These are phyloP conservation scores for Xylaria hypoxylon DNA, from an alignment of 2,329 filamentous ascomycete species.

Conservation along the genomic window DNA sequence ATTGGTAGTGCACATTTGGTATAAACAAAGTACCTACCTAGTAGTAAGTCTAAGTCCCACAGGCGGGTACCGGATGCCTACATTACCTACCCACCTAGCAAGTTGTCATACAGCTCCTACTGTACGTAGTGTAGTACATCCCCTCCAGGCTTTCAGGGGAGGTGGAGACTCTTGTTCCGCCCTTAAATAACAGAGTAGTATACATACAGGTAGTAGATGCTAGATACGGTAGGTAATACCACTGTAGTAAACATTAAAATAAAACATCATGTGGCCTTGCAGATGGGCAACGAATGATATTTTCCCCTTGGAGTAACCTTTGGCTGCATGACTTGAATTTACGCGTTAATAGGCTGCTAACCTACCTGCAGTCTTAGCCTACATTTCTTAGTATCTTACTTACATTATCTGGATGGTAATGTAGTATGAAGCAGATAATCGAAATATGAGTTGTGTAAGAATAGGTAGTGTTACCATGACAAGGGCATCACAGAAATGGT, in stretches of 20 bases:
- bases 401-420: neutral
- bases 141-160: conserved; percentile 31
- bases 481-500: conserved; percentile 12
- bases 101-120: neutral
- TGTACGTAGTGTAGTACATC: neutral
- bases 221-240: conserved; percentile 25
- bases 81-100: neutral
- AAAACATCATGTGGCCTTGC: conserved; percentile 21
- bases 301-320: conserved; percentile 1
- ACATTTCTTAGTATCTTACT: neutral
- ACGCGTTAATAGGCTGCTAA: conserved; percentile 5
- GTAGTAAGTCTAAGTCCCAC: too few species aligned
- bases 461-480: neutral
- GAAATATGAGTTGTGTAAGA: conserved; percentile 12
- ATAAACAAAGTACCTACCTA: too few species aligned
- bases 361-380: conserved; percentile 16
- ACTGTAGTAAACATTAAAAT: conserved; percentile 28
- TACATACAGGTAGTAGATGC: conserved; percentile 27
- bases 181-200: conserved; percentile 23
- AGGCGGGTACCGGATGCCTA: too few species aligned
- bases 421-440: conserved; percentile 11
- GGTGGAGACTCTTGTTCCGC: conserved; percentile 34
- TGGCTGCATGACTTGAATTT: conserved; percentile 6
- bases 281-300: conserved; percentile 15
- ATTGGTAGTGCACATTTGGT: too few species aligned